These are phyloP conservation scores for Madurella fahalii DNA, from an alignment of 2,329 filamentous ascomycete genomes.

Conservation along the genomic window DNA sequence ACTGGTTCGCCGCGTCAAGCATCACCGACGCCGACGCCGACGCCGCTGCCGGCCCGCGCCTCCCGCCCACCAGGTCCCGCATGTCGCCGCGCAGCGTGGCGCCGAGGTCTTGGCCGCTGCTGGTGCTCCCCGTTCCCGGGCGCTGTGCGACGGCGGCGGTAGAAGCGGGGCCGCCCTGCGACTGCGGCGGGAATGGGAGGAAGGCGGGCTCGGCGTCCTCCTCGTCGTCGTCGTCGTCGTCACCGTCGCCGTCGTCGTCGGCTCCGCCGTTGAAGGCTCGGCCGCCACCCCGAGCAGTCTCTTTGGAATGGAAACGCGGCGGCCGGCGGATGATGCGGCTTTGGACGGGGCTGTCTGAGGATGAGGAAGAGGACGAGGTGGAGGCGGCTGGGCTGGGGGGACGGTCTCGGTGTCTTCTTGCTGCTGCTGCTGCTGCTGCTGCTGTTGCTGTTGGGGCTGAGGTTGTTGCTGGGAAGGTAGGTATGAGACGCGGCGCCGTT, in stretches of 20 bases:
- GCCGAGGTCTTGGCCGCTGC: slow-evolving; percentile 40
- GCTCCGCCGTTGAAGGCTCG: slow-evolving; percentile 2
- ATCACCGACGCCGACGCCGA: neutral
- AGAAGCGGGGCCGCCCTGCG: no score
- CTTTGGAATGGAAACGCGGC: slow-evolving; percentile 43
- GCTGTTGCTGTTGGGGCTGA: slow-evolving; percentile 24
- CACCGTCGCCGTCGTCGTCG: slow-evolving; percentile 31
- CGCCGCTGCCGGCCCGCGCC: neutral
- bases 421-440: neutral
- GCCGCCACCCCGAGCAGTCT: slow-evolving; percentile 4
- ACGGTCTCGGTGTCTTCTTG: slow-evolving; percentile 32
- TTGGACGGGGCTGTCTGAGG: slow-evolving; percentile 47
- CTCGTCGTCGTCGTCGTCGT: slow-evolving; percentile 49
- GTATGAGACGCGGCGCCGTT: slow-evolving; percentile 24
- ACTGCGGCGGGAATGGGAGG: slow-evolving; percentile 36
- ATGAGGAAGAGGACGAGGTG: slow-evolving; percentile 31
- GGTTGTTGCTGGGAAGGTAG: slow-evolving; percentile 31
- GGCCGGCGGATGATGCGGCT: slow-evolving; percentile 59
- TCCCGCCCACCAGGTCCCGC: slow-evolving; percentile 20
- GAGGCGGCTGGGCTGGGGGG: slow-evolving; percentile 44
- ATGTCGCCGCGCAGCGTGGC: slow-evolving; percentile 50
- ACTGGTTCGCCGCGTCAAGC: slow-evolving; percentile 34
- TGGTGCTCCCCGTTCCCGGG: slow-evolving; percentile 10
- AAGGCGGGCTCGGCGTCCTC: slow-evolving; percentile 56
- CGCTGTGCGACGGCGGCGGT: slow-evolving; percentile 3